A percentile compares a stretch with the other conserved stretches of the same genome.
Conservation (phyloP, 768 basidiomycete species). For the Boletellus sp. region DNA sequence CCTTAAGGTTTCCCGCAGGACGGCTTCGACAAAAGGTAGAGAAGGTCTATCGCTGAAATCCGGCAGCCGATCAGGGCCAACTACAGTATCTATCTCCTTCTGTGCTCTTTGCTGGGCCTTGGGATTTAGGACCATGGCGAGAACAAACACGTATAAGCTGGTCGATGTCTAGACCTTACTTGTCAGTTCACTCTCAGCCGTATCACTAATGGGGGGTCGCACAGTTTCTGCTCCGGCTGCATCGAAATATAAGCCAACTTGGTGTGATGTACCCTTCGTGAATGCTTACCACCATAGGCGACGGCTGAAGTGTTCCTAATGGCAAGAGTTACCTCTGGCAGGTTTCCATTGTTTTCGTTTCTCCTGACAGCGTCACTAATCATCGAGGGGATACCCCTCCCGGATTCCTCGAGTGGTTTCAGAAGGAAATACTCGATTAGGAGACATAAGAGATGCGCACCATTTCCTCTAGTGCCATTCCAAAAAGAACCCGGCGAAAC, state of each 20-base stretch:
- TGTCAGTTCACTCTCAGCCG: neutral
- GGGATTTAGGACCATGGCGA: slow-evolving; percentile 28
- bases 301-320: slow-evolving; percentile 21
- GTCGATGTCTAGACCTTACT: slow-evolving; percentile 16
- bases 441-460: slow-evolving; percentile 5
- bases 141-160: slow-evolving; percentile 22
- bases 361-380: slow-evolving; percentile 18
- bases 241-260: slow-evolving; percentile 1
- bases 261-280: neutral
- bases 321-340: slow-evolving; percentile 18
- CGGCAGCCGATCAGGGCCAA: slow-evolving; percentile 21
- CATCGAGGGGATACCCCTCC: slow-evolving; percentile 16
- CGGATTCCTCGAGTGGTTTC: slow-evolving; percentile 14
- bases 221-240: slow-evolving; percentile 28
- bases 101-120: slow-evolving; percentile 22
- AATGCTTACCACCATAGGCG: slow-evolving; percentile 21
- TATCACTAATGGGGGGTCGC: neutral
- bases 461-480: slow-evolving; percentile 21
- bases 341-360: slow-evolving; percentile 17
- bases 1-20: slow-evolving; percentile 20
- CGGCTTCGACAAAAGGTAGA: slow-evolving; percentile 26
- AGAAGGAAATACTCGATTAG: neutral
- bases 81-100: slow-evolving; percentile 21
- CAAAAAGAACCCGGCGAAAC: slow-evolving; percentile 21
- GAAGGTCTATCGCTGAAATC: slow-evolving; percentile 19